phyloP scores from a whole-genome alignment of 2,329 filamentous ascomycete species.

The Fusarium sarcochroum region DNA sequence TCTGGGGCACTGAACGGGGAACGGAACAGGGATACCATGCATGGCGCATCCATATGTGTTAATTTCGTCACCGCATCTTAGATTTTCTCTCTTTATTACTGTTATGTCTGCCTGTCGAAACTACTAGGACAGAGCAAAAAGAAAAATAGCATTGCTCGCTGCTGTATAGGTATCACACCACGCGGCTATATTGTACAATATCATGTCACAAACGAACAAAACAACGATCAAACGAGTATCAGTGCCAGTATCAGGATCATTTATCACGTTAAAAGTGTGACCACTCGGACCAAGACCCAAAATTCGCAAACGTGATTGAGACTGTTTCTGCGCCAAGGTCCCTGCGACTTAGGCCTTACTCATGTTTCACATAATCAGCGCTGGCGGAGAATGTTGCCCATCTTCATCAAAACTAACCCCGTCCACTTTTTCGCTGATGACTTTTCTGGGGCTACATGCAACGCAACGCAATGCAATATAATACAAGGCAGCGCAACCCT shows the following conservation, averaged over 20 bases:
- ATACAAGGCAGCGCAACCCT: not conserved
- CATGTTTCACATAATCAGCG: constrained; percentile 35
- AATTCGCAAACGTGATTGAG: constrained; percentile 30
- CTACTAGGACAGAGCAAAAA: constrained; percentile 4
- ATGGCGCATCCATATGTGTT: constrained; percentile 28
- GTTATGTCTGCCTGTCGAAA: not conserved
- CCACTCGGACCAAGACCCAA: constrained; percentile 22
- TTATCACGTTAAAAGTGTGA: constrained; percentile 23
- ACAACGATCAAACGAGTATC: constrained; percentile 1
- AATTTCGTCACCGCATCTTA: constrained; percentile 39
- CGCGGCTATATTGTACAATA: constrained; percentile 18
- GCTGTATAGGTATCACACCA: not conserved
- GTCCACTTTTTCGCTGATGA: constrained; percentile 9
- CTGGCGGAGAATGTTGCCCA: constrained; percentile 23
- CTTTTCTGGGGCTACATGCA: constrained; percentile 27
- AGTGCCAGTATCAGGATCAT: not conserved
- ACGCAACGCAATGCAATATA: constrained; percentile 21
- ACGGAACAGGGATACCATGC: constrained; percentile 34
- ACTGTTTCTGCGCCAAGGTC: constrained; percentile 7
- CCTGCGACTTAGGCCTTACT: constrained; percentile 9
- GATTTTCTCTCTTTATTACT: constrained; percentile 11
- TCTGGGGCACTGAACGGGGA: constrained; percentile 23
- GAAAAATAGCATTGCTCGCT: not conserved
- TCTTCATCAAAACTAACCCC: constrained; percentile 24
- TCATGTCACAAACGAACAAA: constrained; percentile 19